These are phyloP conservation scores for Trichoderma hamatum DNA, from an alignment of 2,329 filamentous ascomycete species.

Conservation along the genomic window DNA sequence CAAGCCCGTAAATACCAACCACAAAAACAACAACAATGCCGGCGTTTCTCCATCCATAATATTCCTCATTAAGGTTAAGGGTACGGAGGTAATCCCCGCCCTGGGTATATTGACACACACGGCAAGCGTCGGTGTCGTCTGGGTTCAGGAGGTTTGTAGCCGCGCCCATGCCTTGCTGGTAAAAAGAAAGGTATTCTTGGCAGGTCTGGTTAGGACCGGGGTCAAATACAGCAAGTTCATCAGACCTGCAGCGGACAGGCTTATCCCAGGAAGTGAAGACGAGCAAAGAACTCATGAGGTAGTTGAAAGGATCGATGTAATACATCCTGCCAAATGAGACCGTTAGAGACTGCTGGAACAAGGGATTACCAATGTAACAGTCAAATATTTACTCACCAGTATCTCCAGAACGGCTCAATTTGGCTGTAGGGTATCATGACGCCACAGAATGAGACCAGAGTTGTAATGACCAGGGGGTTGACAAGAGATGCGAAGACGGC, in stretches of 20 bases:
- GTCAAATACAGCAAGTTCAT: slow-evolving; percentile 56
- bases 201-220: slow-evolving; percentile 59
- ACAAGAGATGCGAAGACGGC: slow-evolving; percentile 61
- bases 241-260: slow-evolving; percentile 48
- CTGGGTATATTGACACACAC: slow-evolving; percentile 62
- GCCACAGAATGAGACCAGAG: slow-evolving; percentile 72
- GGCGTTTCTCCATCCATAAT: slow-evolving; percentile 68
- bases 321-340: slow-evolving; percentile 49
- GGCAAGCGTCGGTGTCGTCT: slow-evolving; percentile 56
- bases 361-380: too few relatives aligned
- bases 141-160: slow-evolving; percentile 63
- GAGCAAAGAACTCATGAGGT: slow-evolving; percentile 60
- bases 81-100: slow-evolving; percentile 63
- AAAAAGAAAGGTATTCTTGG: slow-evolving; percentile 61
- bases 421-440: slow-evolving; percentile 69
- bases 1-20: slow-evolving; percentile 54
- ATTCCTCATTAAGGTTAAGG: slow-evolving; percentile 63
- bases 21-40: slow-evolving; percentile 61
- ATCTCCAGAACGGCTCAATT: slow-evolving; percentile 68
- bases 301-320: slow-evolving; percentile 64
- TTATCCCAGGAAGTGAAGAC: slow-evolving; percentile 54
- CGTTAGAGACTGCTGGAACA: too few relatives aligned
- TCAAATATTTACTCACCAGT: slow-evolving; percentile 43
- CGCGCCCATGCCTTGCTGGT: slow-evolving; percentile 45
- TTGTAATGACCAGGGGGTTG: slow-evolving; percentile 58